Evolutionary conservation across 805 yeast genomes (phyloP).

Genomic region (Crinitomyces ghanaensis): DNA sequence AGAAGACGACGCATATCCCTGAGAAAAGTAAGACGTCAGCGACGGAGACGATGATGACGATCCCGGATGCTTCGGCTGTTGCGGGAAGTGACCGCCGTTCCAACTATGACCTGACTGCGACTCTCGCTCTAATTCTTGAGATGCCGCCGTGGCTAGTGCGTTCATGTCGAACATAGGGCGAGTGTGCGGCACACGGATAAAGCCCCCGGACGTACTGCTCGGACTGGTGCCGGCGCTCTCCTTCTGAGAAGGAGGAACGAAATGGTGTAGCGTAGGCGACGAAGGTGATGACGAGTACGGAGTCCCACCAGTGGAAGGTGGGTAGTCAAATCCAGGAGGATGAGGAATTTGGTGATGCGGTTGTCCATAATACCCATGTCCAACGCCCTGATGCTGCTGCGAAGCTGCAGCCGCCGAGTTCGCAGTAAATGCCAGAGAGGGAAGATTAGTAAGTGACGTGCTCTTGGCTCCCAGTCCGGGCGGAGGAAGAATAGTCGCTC

Average conservation of each 20-base stretch:
- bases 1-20: slow-evolving; percentile 5
- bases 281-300: slow-evolving; percentile 19
- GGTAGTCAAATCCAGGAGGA: no score
- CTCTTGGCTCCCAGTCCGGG: slow-evolving; percentile 6
- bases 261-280: slow-evolving; percentile 15
- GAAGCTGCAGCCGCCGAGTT: slow-evolving; percentile 6
- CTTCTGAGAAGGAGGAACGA: slow-evolving; percentile 4
- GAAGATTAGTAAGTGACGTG: slow-evolving; percentile 10
- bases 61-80: no score
- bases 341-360: no score
- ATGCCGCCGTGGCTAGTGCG: slow-evolving; percentile 34
- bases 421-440: slow-evolving; percentile 8
- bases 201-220: slow-evolving; percentile 7
- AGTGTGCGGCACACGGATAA: slow-evolving; percentile 18
- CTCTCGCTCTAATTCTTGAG: slow-evolving; percentile 34
- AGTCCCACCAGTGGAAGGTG: slow-evolving; percentile 14
- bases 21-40: slow-evolving; percentile 17
- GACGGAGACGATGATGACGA: slow-evolving; percentile 16
- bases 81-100: slow-evolving; percentile 5
- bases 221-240: slow-evolving; percentile 1
- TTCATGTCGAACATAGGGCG: slow-evolving; percentile 28
- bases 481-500: slow-evolving; percentile 2
- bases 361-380: no score
- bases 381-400: slow-evolving; percentile 7
- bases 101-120: slow-evolving; percentile 11